Evolutionary conservation across 805 yeast genomes (phyloP).

Genomic region (Cephaloascus fragrans): DNA sequence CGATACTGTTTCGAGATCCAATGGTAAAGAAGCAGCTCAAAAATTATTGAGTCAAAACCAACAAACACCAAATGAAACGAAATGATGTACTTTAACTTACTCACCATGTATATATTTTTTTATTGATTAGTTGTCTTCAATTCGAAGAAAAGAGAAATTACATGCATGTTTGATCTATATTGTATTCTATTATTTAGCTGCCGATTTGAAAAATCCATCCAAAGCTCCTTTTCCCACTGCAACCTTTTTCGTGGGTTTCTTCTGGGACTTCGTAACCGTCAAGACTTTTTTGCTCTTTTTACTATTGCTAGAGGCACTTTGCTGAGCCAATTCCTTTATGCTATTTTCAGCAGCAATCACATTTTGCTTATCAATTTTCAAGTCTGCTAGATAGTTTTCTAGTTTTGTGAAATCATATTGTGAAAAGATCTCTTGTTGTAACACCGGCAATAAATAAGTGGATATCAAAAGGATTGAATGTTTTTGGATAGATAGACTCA

Average conservation of each 20-base stretch:
- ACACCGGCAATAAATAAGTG: conserved; percentile 22
- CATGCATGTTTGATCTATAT: background rate
- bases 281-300: conserved; percentile 10
- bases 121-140: background rate
- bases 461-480: conserved; percentile 39
- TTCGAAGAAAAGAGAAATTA: background rate
- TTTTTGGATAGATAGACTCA: conserved; percentile 23
- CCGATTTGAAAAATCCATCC: conserved; percentile 53
- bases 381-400: conserved; percentile 8
- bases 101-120: background rate
- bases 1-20: conserved; percentile 32
- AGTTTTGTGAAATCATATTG: conserved; percentile 8
- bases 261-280: conserved; percentile 14
- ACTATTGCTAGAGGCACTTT: conserved; percentile 4
- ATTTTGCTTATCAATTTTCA: conserved; percentile 12
- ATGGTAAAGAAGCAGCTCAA: conserved; percentile 2
- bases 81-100: background rate
- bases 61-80: background rate
- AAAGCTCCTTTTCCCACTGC: conserved; percentile 58
- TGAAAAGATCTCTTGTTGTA: background rate
- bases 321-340: conserved; percentile 12
- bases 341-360: conserved; percentile 15
- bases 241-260: conserved; percentile 28
- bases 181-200: background rate
- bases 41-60: background rate